Evolutionary conservation across 495 filamentous ascomycete species (phyloP).

Genomic region (Hypoxylon subgilvum): DNA sequence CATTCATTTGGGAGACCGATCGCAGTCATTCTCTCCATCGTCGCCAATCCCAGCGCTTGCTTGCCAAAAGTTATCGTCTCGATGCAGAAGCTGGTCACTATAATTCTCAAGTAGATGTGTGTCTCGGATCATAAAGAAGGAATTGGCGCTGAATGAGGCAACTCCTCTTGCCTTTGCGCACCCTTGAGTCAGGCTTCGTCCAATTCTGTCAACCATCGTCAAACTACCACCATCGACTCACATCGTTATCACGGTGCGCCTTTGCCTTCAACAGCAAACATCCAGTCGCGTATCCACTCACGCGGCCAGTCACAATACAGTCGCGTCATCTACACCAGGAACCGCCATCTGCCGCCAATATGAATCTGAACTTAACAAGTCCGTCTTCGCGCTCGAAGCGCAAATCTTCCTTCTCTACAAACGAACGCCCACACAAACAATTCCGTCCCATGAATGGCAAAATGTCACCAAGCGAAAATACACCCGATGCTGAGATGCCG

Average conservation of each 20-base stretch:
- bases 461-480: conserved; percentile 55
- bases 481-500: conserved; percentile 47
- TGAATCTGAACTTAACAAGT: conserved; percentile 52
- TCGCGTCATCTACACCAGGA: conserved; percentile 10
- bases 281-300: neutral
- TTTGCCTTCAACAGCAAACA: neutral
- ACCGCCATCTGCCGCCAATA: neutral
- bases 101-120: conserved; percentile 13
- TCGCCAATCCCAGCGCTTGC: neutral
- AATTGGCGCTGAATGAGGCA: conserved; percentile 30
- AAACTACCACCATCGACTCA: conserved; percentile 7
- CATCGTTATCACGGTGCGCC: conserved; percentile 4
- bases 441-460: conserved; percentile 54
- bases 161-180: conserved; percentile 32
- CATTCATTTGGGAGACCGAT: too few relatives aligned
- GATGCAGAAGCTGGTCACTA: neutral
- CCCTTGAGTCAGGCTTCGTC: conserved; percentile 27
- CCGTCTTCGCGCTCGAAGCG: conserved; percentile 54
- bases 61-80: neutral
- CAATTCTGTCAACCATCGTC: neutral
- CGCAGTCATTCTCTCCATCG: neutral
- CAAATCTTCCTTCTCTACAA: conserved; percentile 49
- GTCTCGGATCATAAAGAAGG: neutral
- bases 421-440: conserved; percentile 57
- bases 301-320: conserved; percentile 14